These are phyloP conservation scores for Begonia peltatifolia DNA, from an alignment of 306 rosid genomes.

Conservation along the genomic window DNA sequence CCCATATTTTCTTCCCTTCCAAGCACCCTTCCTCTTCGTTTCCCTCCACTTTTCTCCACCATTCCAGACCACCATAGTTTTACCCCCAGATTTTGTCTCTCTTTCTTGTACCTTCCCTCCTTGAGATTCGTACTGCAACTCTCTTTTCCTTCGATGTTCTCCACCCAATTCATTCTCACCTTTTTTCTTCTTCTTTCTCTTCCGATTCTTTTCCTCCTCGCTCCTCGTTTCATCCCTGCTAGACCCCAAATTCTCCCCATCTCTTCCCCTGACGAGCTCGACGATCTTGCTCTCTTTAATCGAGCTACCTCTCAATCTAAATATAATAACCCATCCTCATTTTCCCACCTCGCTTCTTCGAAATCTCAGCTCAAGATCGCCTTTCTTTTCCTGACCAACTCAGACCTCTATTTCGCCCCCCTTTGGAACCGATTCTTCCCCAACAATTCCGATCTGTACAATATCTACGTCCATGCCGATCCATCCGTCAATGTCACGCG, in stretches of 20 bases:
- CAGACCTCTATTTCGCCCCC: slow-evolving; percentile 67
- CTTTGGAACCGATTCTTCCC: slow-evolving; percentile 60
- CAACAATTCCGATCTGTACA: slow-evolving; percentile 27
- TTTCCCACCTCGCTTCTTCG: slow-evolving; percentile 47
- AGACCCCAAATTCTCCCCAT: slow-evolving; percentile 24
- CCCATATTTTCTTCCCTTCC: no score
- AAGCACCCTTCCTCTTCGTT: no score
- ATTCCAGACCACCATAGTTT: no score
- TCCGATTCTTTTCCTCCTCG: slow-evolving; percentile 52
- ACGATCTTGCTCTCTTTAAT: slow-evolving; percentile 54
- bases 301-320: slow-evolving; percentile 35
- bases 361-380: slow-evolving; percentile 67
- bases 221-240: slow-evolving; percentile 54
- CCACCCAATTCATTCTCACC: slow-evolving; percentile 41
- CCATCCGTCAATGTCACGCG: slow-evolving; percentile 60
- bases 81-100: no score
- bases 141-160: slow-evolving; percentile 45
- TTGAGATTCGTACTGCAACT: slow-evolving; percentile 4
- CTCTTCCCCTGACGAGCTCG: slow-evolving; percentile 51
- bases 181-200: slow-evolving; percentile 65
- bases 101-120: slow-evolving; percentile 4
- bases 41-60: no score
- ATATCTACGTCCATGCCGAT: slow-evolving; percentile 73
- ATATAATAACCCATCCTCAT: slow-evolving; percentile 25
- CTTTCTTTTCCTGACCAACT: slow-evolving; percentile 79